A percentile compares a stretch with the other conserved stretches of the same genome.
phyloP scores from a whole-genome alignment of 805 yeast genomes.

The Myxozyma melibiosi region DNA sequence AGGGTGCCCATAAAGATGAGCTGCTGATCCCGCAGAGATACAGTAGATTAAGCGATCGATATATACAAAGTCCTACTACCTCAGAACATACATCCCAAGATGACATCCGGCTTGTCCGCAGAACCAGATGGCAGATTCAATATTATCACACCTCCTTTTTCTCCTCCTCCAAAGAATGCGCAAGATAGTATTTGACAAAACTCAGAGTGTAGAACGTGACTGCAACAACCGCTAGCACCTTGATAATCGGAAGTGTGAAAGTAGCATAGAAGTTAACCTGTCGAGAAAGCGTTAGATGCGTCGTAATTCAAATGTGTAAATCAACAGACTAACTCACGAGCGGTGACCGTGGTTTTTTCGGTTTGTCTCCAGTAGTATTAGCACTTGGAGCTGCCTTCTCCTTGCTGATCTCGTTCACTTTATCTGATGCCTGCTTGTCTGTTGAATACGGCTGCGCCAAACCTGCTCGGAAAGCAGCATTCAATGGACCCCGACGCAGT shows the following conservation, averaged over 20 bases:
- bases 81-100: too few species aligned
- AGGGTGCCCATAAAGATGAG: too few species aligned
- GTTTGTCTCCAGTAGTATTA: background rate
- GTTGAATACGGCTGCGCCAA: background rate
- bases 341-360: background rate
- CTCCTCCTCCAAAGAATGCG: background rate
- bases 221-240: constrained; percentile 3
- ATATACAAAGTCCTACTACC: too few species aligned
- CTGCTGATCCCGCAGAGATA: too few species aligned
- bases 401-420: too few species aligned
- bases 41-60: too few species aligned
- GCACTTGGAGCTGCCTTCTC: background rate
- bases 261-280: background rate
- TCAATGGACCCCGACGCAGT: too few species aligned
- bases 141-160: background rate
- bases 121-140: too few species aligned
- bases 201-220: background rate
- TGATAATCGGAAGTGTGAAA: background rate
- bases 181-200: background rate
- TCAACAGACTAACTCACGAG: background rate
- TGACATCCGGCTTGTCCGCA: too few species aligned
- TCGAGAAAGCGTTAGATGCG: too few species aligned
- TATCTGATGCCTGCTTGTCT: background rate
- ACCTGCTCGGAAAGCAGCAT: too few species aligned
- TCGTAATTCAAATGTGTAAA: background rate